Conservation (phyloP, 2,329 filamentous ascomycete genomes). For the Zymoseptoria brevis region DNA sequence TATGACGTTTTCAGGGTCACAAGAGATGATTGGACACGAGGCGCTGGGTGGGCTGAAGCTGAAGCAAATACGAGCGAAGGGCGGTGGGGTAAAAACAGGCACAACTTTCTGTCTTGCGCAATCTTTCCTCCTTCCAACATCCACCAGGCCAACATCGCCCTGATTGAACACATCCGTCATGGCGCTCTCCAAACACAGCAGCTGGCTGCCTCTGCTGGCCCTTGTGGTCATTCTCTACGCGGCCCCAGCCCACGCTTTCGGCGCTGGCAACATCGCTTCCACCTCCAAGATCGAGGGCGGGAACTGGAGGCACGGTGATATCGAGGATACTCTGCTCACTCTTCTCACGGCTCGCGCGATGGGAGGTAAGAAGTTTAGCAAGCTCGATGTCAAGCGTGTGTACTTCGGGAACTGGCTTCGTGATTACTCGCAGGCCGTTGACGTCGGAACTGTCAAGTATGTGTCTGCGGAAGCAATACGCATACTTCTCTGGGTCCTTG, state of each 20-base stretch:
- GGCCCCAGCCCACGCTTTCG: slow-evolving; percentile 31
- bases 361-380: slow-evolving; percentile 75
- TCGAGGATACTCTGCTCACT: slow-evolving; percentile 79
- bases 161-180: slow-evolving; percentile 7
- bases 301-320: slow-evolving; percentile 55
- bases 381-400: slow-evolving; percentile 57
- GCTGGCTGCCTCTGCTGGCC: slow-evolving; percentile 17
- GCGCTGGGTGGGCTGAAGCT: neutral
- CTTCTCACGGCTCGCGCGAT: slow-evolving; percentile 57
- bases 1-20: neutral
- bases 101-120: neutral
- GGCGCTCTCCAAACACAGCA: slow-evolving; percentile 13
- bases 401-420: slow-evolving; percentile 39
- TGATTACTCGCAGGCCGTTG: slow-evolving; percentile 49
- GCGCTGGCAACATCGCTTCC: slow-evolving; percentile 46
- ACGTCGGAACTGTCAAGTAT: slow-evolving; percentile 46
- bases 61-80: neutral
- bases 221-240: slow-evolving; percentile 20
- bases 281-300: slow-evolving; percentile 33
- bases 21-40: neutral
- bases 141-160: neutral
- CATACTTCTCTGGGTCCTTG: slow-evolving; percentile 47
- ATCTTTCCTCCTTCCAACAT: neutral
- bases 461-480: slow-evolving; percentile 48
- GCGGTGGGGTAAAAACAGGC: neutral